phyloP scores from a whole-genome alignment of 306 rosid species.

The Medicago lupulina region DNA sequence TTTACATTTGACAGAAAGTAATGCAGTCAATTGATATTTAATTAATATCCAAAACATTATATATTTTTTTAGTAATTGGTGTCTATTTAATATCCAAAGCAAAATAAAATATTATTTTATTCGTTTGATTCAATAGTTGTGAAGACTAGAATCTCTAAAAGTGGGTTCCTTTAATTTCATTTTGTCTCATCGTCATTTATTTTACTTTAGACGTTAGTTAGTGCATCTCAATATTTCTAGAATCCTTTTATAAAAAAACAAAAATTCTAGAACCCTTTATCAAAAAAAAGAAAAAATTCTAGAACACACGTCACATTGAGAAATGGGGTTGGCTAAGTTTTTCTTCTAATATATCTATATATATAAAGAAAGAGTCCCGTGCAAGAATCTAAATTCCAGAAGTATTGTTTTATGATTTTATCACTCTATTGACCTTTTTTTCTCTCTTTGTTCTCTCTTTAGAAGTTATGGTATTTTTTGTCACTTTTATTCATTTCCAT shows the following conservation, averaged over 20 bases:
- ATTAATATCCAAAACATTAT: background rate
- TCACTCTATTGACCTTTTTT: background rate
- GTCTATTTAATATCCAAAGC: constrained; percentile 5
- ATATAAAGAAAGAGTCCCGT: constrained; percentile 31
- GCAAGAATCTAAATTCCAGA: constrained; percentile 31
- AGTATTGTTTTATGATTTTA: background rate
- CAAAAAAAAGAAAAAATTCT: constrained; percentile 48
- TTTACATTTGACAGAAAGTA: background rate
- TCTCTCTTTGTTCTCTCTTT: background rate
- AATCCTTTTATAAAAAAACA: background rate
- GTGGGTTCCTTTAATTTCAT: constrained; percentile 31
- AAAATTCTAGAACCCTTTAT: constrained; percentile 43
- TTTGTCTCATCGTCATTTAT: constrained; percentile 16
- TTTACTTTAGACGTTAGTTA: constrained; percentile 5
- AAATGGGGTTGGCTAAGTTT: background rate
- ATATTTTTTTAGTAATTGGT: background rate
- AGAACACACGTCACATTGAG: constrained; percentile 62
- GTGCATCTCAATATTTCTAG: constrained; percentile 53
- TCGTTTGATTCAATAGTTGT: background rate
- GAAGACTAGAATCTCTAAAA: constrained; percentile 35
- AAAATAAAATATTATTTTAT: background rate
- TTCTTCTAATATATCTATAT: background rate
- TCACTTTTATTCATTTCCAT: constrained; percentile 6
- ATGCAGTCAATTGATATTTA: background rate
- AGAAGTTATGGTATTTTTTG: constrained; percentile 69